These are phyloP conservation scores for Hypoxylon sp. DNA, from an alignment of 2,329 filamentous ascomycete genomes.

Conservation along the genomic window DNA sequence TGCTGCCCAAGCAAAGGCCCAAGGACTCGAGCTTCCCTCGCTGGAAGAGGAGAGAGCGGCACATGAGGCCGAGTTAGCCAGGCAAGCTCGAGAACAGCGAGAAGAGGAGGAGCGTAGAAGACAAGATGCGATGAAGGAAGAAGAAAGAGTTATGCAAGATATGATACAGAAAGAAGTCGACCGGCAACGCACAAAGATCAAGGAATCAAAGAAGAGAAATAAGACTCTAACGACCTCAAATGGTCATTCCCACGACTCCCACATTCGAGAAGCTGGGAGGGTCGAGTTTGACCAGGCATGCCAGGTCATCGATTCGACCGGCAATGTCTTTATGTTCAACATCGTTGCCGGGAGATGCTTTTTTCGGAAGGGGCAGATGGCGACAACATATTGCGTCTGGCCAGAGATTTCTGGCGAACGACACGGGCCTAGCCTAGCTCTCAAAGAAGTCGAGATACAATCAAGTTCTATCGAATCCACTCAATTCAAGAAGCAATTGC, in stretches of 20 bases:
- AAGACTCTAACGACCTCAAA: conserved; percentile 59
- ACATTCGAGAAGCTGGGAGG: conserved; percentile 51
- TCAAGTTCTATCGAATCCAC: conserved; percentile 68
- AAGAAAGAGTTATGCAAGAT: conserved; percentile 76
- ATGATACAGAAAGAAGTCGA: conserved; percentile 80
- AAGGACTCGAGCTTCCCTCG: conserved; percentile 82
- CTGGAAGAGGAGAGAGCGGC: conserved; percentile 89
- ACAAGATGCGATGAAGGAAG: conserved; percentile 71
- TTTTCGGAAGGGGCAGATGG: conserved; percentile 73
- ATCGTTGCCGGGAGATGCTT: conserved; percentile 77
- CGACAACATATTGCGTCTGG: conserved; percentile 78
- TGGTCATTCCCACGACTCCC: conserved; percentile 52
- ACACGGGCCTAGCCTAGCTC: conserved; percentile 72
- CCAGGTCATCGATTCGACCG: conserved; percentile 71
- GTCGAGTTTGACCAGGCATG: conserved; percentile 77
- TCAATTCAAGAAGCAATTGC: conserved; percentile 80
- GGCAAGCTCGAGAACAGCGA: conserved; percentile 68
- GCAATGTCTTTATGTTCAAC: conserved; percentile 75
- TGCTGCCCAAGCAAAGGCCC: conserved; percentile 81
- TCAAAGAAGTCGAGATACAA: conserved; percentile 77
- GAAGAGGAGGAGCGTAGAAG: conserved; percentile 66
- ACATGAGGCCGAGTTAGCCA: conserved; percentile 79
- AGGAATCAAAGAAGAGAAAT: conserved; percentile 73
- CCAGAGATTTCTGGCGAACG: conserved; percentile 70
- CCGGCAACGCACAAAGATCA: conserved; percentile 73